Evolutionary conservation across 2,329 filamentous ascomycete species (phyloP).

Genomic region (Aspergillus latus): DNA sequence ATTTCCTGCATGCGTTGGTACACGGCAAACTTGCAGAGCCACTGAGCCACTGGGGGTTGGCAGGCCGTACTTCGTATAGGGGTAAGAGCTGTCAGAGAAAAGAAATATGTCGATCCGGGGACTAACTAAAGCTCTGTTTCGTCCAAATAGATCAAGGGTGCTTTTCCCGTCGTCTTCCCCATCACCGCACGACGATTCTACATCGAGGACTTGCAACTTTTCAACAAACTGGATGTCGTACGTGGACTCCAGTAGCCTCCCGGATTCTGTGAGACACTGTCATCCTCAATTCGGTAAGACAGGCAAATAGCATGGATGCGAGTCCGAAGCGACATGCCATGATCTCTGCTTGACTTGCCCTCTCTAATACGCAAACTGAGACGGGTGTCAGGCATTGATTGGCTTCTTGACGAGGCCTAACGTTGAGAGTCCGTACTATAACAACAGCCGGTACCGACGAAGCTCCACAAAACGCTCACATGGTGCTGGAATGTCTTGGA

Average conservation of each 20-base stretch:
- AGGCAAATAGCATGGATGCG: background rate
- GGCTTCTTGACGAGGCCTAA: background rate
- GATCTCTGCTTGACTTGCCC: background rate
- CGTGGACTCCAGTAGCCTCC: background rate
- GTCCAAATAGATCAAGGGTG: background rate
- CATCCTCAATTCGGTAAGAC: background rate
- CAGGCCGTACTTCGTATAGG: background rate
- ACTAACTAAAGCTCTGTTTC: constrained; percentile 9
- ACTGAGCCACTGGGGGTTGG: no score
- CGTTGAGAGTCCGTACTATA: background rate
- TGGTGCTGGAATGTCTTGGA: constrained; percentile 19
- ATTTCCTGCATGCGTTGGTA: background rate
- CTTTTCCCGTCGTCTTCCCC: background rate
- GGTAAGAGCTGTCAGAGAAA: constrained; percentile 1
- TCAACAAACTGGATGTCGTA: background rate
- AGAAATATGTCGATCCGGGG: constrained; percentile 21
- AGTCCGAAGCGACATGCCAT: background rate
- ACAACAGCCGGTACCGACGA: background rate
- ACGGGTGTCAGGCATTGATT: constrained; percentile 6
- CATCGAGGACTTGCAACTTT: background rate
- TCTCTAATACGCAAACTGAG: background rate
- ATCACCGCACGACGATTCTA: background rate
- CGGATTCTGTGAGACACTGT: background rate
- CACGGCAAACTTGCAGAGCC: background rate
- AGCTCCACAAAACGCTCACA: constrained; percentile 16